Evolutionary conservation across 1,139 yeast species (phyloP), one percentile per base, ranked within the genome.

Genomic region (Saccharomyces hybrid): DNA sequence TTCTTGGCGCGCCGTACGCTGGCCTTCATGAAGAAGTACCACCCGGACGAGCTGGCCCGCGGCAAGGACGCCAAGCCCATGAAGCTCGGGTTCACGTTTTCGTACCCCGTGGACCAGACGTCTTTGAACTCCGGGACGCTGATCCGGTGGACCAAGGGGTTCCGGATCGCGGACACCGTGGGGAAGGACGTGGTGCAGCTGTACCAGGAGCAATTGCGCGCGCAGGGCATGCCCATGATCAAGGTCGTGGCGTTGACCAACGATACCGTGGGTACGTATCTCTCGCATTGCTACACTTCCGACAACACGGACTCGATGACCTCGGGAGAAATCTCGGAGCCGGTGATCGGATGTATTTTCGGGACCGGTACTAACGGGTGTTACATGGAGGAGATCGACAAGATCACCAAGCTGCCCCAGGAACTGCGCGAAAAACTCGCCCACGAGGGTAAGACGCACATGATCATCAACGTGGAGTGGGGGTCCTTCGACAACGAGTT

Each of bases 321-420:
- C 50, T 77, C 83, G 11, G 82, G 84, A 58, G 81, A 89, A 53
- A 80, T 78, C 58, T 78, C 79, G 54, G 80, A 80, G 54, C 88
- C 96, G 12, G 78, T 86, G 12, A 76, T 91, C 64, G 98, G 98
- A 47, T 84, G 91, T 60, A 91, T 91, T 60, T 88, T 89, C 67
- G 98, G 98, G 59, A 91, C 98, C 4, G 98, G 98, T 67, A 90
- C 97, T 47, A 91, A 91, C 70, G 97, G 97, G 57, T 96, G 96
- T 11, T 91, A 91, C 72, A 78, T 81, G 66, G 98, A 91, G 71
- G 77, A 81, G 55, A 70, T 88, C 55, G 83, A 79, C 48, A 79
- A 83, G 52, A 87, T 93, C 62, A 80, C 79, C 55, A 91, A 91
- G 72, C 76, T 90, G 57, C 70, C 73, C 0, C 73, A 73, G 9